phyloP scores from a whole-genome alignment of 2,329 filamentous ascomycete genomes.

The Aureobasidium sp. region DNA sequence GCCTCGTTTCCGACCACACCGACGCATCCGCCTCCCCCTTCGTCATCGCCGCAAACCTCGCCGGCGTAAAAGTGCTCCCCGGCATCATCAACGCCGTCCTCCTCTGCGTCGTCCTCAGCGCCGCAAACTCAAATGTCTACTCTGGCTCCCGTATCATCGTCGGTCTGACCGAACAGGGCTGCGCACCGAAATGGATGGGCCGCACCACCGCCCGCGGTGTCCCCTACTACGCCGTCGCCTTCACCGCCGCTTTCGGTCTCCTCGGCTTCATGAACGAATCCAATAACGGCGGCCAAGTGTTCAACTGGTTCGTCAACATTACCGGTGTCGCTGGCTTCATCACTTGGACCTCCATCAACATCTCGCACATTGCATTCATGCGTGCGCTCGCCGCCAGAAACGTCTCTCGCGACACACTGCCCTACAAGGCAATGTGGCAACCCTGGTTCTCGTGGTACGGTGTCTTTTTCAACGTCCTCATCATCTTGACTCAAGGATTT shows the following conservation, averaged over 20 bases:
- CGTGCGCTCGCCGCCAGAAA: constrained; percentile 61
- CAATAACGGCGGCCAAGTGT: constrained; percentile 54
- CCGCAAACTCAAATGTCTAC: constrained; percentile 34
- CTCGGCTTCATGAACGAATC: constrained; percentile 68
- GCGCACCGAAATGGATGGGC: constrained; percentile 36
- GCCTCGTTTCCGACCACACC: constrained; percentile 30
- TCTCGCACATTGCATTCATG: constrained; percentile 58
- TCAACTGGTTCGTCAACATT: constrained; percentile 63
- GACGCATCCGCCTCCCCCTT: constrained; percentile 52
- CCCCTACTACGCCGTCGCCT: constrained; percentile 36
- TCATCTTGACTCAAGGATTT: constrained; percentile 41
- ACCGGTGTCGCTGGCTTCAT: constrained; percentile 45
- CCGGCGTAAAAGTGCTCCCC: constrained; percentile 51
- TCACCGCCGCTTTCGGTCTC: constrained; percentile 49
- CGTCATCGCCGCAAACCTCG: constrained; percentile 55
- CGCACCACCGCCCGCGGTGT: constrained; percentile 35
- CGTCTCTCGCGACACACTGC: constrained; percentile 56
- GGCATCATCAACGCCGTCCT: constrained; percentile 55
- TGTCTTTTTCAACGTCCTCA: constrained; percentile 49
- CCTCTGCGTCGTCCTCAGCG: constrained; percentile 59
- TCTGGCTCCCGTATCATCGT: constrained; percentile 62
- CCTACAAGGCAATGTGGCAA: constrained; percentile 60
- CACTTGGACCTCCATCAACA: constrained; percentile 66
- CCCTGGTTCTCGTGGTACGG: constrained; percentile 56
- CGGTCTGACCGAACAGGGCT: constrained; percentile 47